Evolutionary conservation across 2,329 filamentous ascomycete genomes (phyloP).

Genomic region (Grosmannia penicillata): DNA sequence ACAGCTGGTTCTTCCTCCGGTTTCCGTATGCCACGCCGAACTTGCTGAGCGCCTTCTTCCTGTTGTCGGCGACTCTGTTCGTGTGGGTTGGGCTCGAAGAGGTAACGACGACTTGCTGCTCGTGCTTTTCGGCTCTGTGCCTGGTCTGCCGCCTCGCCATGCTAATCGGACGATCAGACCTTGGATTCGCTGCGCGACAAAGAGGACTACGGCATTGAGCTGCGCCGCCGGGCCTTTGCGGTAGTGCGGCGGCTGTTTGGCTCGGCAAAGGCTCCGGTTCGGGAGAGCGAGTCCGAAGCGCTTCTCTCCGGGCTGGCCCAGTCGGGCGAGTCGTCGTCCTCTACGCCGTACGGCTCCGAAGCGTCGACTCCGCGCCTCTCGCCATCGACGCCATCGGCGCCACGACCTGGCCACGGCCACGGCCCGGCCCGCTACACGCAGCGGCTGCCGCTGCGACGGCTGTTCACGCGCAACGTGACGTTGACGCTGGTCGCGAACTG

Average conservation of each 20-base stretch:
- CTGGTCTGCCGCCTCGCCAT: neutral
- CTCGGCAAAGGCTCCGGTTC: no score
- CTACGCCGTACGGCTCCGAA: no score
- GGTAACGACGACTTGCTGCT: no score
- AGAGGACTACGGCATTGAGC: conserved; percentile 29
- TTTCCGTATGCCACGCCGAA: conserved; percentile 43
- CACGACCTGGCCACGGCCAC: conserved; percentile 1
- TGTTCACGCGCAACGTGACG: conserved; percentile 39
- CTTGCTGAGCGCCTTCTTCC: conserved; percentile 32
- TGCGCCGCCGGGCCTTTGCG: conserved; percentile 21
- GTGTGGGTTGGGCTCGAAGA: conserved; percentile 39
- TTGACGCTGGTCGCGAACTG: conserved; percentile 49
- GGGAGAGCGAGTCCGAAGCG: no score
- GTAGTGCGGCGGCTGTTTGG: conserved; percentile 14
- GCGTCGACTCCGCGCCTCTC: no score
- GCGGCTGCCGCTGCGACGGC: conserved; percentile 34
- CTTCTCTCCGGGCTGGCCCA: no score
- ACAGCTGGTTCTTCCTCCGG: conserved; percentile 26
- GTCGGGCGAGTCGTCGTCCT: no score
- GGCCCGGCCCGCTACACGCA: conserved; percentile 30
- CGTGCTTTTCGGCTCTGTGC: conserved; percentile 3
- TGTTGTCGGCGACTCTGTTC: conserved; percentile 25
- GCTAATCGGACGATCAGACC: conserved; percentile 20
- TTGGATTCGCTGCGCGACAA: conserved; percentile 27
- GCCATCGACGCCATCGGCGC: neutral